Conservation (phyloP, 2,329 filamentous ascomycete species). For the Canariomyces notabilis region DNA sequence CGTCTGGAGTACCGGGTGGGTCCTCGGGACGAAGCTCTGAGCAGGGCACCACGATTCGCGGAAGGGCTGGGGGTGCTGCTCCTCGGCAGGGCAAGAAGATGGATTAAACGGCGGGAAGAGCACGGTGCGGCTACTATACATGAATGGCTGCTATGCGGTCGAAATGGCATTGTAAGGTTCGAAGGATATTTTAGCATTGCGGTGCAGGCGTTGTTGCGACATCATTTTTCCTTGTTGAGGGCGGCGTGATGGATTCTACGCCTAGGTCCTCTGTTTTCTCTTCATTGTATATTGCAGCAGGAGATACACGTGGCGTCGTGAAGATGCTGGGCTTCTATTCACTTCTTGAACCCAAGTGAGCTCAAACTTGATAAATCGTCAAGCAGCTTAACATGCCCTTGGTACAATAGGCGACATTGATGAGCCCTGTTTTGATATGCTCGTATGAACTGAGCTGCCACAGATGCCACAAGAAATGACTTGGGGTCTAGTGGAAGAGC, state of each 20-base stretch:
- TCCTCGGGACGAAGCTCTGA: constrained; percentile 37
- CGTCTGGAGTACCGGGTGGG: constrained; percentile 23
- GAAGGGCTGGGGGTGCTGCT: constrained; percentile 21
- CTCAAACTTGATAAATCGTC: too few relatives aligned
- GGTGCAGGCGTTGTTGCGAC: constrained; percentile 15
- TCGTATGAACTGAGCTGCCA: too few relatives aligned
- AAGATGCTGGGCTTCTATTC: constrained; percentile 1
- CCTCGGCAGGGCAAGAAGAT: constrained; percentile 41
- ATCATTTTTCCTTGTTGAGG: not conserved
- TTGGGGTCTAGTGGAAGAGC: too few relatives aligned
- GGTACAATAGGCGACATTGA: too few relatives aligned
- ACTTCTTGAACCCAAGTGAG: too few relatives aligned
- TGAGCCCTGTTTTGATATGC: too few relatives aligned
- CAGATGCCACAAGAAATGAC: too few relatives aligned
- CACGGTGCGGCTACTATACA: not conserved
- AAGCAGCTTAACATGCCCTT: too few relatives aligned
- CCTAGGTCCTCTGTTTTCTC: constrained; percentile 5
- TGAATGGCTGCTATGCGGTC: not conserved
- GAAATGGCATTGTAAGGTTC: not conserved
- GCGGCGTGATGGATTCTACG: not conserved
- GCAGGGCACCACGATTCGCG: constrained; percentile 33
- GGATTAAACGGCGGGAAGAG: constrained; percentile 30
- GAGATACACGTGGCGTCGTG: constrained; percentile 1
- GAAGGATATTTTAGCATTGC: constrained; percentile 19
- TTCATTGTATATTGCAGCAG: constrained; percentile 10